These are phyloP conservation scores for Penicillium taxi DNA, from an alignment of 495 filamentous ascomycete species.

Conservation along the genomic window DNA sequence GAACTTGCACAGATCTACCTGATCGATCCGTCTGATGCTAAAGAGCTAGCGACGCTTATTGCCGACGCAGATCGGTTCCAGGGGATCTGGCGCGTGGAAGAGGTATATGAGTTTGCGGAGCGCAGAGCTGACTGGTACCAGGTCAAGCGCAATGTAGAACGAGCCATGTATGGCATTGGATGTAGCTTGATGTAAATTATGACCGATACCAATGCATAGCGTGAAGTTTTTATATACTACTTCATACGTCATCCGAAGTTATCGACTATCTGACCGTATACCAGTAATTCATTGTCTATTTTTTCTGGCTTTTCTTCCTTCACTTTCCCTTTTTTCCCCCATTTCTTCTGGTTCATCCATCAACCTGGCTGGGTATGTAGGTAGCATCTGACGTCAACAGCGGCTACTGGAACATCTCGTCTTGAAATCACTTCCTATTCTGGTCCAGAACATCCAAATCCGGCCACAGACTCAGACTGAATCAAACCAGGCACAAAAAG, in stretches of 20 bases:
- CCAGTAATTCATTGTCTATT: too few relatives aligned
- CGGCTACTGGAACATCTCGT: constrained; percentile 22
- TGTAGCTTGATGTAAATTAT: constrained; percentile 67
- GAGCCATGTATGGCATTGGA: constrained; percentile 95
- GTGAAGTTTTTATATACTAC: constrained; percentile 19
- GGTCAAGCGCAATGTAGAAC: constrained; percentile 80
- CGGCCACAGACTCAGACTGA: constrained; percentile 10
- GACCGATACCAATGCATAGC: constrained; percentile 25
- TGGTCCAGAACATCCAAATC: constrained; percentile 4
- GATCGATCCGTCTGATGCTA: constrained; percentile 78
- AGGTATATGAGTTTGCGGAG: constrained; percentile 96
- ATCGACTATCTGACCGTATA: too few relatives aligned
- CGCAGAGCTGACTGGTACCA: constrained; percentile 89
- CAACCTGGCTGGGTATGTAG: too few relatives aligned
- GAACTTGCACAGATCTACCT: constrained; percentile 95
- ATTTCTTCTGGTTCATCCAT: constrained; percentile 1
- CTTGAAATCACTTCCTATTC: constrained; percentile 18
- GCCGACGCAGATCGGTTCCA: constrained; percentile 84
- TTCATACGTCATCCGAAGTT: too few relatives aligned
- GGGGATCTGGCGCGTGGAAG: constrained; percentile 88
- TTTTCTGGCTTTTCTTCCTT: too few relatives aligned
- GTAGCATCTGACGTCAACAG: constrained; percentile 29
- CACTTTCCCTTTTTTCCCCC: too few relatives aligned
- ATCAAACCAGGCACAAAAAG: too few relatives aligned
- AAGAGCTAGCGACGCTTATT: constrained; percentile 91